Percentiles rank a stretch among this genome's conserved stretches.
Conservation (phyloP, 2,329 filamentous ascomycete genomes). For the Conoideocrella luteorostrata region DNA sequence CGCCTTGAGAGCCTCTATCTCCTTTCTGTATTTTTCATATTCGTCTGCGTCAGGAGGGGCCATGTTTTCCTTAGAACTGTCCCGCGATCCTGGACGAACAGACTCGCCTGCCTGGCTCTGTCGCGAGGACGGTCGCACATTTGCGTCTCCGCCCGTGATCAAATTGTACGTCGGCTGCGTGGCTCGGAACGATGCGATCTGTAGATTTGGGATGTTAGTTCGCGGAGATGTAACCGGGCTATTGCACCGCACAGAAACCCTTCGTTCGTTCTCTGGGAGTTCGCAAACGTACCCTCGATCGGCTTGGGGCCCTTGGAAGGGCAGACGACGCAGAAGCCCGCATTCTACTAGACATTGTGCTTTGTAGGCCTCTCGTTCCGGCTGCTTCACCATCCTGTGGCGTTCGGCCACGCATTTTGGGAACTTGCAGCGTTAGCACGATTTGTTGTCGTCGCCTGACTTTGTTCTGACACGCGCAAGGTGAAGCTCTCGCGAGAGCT, state of each 20-base stretch:
- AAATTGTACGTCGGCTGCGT: constrained; percentile 55
- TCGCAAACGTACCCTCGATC: constrained; percentile 35
- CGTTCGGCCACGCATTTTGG: constrained; percentile 27
- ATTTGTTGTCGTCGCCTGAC: neutral
- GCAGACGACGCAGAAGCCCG: constrained; percentile 28
- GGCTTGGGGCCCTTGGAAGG: constrained; percentile 30
- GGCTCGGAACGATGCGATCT: constrained; percentile 42
- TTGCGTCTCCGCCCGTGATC: constrained; percentile 45
- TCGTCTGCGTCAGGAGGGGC: constrained; percentile 52
- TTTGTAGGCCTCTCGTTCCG: constrained; percentile 21
- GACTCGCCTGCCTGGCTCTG: constrained; percentile 35
- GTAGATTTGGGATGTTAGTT: neutral
- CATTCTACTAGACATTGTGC: constrained; percentile 24
- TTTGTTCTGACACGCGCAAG: neutral
- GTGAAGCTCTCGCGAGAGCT: constrained; percentile 1
- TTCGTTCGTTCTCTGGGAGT: neutral
- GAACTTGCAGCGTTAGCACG: neutral
- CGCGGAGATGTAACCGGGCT: neutral
- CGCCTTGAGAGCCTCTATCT: constrained; percentile 75
- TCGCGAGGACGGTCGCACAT: constrained; percentile 31
- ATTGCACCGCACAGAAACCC: constrained; percentile 3
- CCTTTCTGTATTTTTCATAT: constrained; percentile 50
- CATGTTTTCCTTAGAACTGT: constrained; percentile 55
- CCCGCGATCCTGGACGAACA: constrained; percentile 42
- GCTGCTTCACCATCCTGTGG: constrained; percentile 24